Evolutionary conservation across 2,329 filamentous ascomycete species (phyloP), one percentile per base, ranked within the genome.

Genomic region (Penicillium palitans): DNA sequence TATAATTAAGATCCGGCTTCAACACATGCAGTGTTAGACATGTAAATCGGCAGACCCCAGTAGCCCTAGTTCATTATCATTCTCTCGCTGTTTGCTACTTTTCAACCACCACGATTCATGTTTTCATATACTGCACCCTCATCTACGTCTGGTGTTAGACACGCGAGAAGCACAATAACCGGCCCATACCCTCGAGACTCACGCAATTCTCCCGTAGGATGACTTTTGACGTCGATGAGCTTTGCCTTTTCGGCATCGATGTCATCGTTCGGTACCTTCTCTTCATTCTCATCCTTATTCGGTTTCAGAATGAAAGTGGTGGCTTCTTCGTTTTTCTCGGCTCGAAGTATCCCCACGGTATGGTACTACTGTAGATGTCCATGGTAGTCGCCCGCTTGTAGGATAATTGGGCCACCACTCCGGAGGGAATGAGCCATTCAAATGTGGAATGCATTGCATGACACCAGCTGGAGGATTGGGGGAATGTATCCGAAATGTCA

Each of bases 131-230:
- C 10, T 52, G 29, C 45, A 48, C 25, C 6, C 25, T 35, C 15
- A 65, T 64, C 8, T 40, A 55, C 39, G 8, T 29, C 27, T 79
- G 80, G 3, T 8, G 8, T 6, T 35, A 17, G 15, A 2, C 6
- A 35, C 6, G 15, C 6, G 2, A 35, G 33, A 35, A 35, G 33
- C 17, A n/a, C 17, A 37, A n/a, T 37, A 9, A 37, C 17, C 3
- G 35, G 35, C 7, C 35, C 8, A 37, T n/a, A n/a, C 35, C 35
- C 35, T 9, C n/a, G 35, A 4, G 17, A 37, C 35, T n/a, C 7
- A 15, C 17, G 3, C 15, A 9, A 37, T 37, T 37, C 35, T 37
- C 17, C 35, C 17, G 17, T 37, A 8, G 17, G 7, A n/a, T 9
- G 17, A 17, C 1, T 37, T 17, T 37, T 8, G 17, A 37, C 35